Percentiles rank a stretch among this genome's conserved stretches.
Conservation (phyloP, 306 rosid species). For the Vigna trinervia region DNA sequence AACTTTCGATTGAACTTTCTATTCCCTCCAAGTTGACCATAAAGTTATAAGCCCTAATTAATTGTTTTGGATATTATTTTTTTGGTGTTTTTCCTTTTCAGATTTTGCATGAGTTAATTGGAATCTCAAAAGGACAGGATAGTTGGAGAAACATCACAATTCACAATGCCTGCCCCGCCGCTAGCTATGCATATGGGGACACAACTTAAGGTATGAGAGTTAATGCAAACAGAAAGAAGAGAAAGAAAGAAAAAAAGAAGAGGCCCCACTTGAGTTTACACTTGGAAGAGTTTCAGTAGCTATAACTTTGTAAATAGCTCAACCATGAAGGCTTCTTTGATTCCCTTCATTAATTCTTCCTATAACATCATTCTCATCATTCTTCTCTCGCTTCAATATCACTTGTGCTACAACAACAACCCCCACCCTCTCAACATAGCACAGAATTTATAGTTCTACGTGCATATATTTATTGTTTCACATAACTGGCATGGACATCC, state of each 20-base stretch:
- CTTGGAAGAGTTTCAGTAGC: constrained; percentile 41
- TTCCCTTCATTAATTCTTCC: constrained; percentile 47
- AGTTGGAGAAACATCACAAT: constrained; percentile 38
- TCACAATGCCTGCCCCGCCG: constrained; percentile 32
- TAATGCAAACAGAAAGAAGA: constrained; percentile 37
- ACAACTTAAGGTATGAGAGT: constrained; percentile 28
- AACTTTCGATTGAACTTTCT: background rate
- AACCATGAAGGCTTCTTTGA: constrained; percentile 36
- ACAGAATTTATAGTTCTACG: constrained; percentile 43
- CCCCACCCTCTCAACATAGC: constrained; percentile 13
- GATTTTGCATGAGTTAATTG: constrained; percentile 27
- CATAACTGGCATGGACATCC: constrained; percentile 28
- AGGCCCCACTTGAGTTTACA: constrained; percentile 51
- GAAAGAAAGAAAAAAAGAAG: background rate
- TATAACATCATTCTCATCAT: constrained; percentile 35
- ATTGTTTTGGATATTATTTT: background rate
- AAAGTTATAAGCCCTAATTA: constrained; percentile 14
- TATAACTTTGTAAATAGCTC: constrained; percentile 24
- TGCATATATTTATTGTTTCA: constrained; percentile 34
- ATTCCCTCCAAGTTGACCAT: constrained; percentile 9
- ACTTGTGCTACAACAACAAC: background rate
- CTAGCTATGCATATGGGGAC: constrained; percentile 37
- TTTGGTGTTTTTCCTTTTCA: background rate
- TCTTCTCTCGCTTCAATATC: constrained; percentile 19
- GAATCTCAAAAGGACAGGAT: constrained; percentile 32